These are phyloP conservation scores for Passiflora organensis DNA, from an alignment of 345 rosid genomes.

Conservation along the genomic window DNA sequence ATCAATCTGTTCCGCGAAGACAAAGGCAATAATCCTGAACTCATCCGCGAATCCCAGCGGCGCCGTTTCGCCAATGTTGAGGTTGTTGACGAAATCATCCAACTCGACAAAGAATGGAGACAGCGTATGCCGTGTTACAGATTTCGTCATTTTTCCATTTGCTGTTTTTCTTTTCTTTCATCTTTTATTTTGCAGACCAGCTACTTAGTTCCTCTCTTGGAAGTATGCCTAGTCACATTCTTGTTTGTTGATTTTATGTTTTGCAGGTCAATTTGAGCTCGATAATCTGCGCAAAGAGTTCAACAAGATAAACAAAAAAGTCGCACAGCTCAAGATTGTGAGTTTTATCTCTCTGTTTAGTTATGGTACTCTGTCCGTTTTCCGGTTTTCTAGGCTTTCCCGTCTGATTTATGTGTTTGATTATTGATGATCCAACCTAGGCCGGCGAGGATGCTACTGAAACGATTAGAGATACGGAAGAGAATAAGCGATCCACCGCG, in stretches of 20 bases:
- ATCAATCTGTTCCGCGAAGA: conserved; percentile 4
- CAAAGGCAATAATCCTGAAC: not conserved
- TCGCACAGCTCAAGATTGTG: conserved; percentile 71
- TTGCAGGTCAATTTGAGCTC: conserved; percentile 64
- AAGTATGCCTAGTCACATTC: too few relatives aligned
- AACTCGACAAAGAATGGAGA: conserved; percentile 75
- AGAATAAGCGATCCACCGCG: conserved; percentile 42
- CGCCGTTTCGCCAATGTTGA: conserved; percentile 61
- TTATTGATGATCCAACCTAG: conserved; percentile 16
- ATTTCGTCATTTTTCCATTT: conserved; percentile 3
- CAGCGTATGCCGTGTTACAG: conserved; percentile 31
- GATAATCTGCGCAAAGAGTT: conserved; percentile 61
- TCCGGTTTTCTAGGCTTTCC: not conserved
- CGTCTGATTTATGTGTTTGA: too few relatives aligned
- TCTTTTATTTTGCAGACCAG: conserved; percentile 42
- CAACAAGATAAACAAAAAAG: conserved; percentile 60
- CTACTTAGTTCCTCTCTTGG: too few relatives aligned
- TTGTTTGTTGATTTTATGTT: conserved; percentile 6
- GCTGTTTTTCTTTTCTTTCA: too few relatives aligned
- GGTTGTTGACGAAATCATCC: conserved; percentile 64
- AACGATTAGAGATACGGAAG: conserved; percentile 45
- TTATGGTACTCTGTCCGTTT: too few relatives aligned
- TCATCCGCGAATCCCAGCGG: conserved; percentile 4
- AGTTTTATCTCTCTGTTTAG: conserved; percentile 10
- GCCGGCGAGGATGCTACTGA: conserved; percentile 51